These are phyloP conservation scores for Phytopythium oedochilum DNA, from an alignment of 352 stramenopile genomes.

Conservation along the genomic window DNA sequence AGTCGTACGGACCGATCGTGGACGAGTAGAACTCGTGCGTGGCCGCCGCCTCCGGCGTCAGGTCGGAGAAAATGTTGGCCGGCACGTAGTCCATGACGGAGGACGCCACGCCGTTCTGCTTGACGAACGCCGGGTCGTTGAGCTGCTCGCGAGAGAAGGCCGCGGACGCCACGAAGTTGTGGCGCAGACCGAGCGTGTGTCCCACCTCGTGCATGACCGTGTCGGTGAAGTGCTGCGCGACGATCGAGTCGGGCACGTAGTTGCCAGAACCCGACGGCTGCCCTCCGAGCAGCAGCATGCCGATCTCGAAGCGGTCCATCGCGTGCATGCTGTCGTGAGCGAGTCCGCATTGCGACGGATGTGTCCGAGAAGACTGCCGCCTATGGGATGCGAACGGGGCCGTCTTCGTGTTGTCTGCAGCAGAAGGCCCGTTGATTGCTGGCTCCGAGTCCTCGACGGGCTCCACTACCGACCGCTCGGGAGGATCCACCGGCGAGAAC, in stretches of 20 bases:
- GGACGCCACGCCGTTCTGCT: constrained; percentile 41
- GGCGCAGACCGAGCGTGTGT: constrained; percentile 80
- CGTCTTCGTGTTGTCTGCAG: not conserved
- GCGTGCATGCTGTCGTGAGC: constrained; percentile 29
- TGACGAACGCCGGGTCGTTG: constrained; percentile 42
- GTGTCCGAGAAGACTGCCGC: too few species aligned
- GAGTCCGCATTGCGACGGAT: constrained; percentile 31
- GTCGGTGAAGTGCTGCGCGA: constrained; percentile 61
- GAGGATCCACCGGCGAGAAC: constrained; percentile 29
- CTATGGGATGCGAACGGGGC: too few species aligned
- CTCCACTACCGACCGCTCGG: not conserved
- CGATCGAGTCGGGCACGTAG: constrained; percentile 49
- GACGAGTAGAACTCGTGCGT: constrained; percentile 68
- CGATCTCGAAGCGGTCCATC: constrained; percentile 32
- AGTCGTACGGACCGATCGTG: constrained; percentile 70
- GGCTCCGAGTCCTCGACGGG: not conserved
- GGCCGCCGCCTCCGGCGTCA: constrained; percentile 24
- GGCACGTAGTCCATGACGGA: constrained; percentile 89
- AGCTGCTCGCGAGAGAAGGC: constrained; percentile 50
- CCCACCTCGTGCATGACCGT: constrained; percentile 89
- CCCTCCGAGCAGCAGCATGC: constrained; percentile 19
- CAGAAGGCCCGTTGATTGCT: not conserved
- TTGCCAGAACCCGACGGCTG: not conserved
- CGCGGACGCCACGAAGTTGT: constrained; percentile 81
- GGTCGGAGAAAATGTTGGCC: constrained; percentile 77